A percentile compares a stretch with the other conserved stretches of the same genome.
phyloP scores from a whole-genome alignment of 2,329 filamentous ascomycete species.

The Rhynchosporium graminicola region DNA sequence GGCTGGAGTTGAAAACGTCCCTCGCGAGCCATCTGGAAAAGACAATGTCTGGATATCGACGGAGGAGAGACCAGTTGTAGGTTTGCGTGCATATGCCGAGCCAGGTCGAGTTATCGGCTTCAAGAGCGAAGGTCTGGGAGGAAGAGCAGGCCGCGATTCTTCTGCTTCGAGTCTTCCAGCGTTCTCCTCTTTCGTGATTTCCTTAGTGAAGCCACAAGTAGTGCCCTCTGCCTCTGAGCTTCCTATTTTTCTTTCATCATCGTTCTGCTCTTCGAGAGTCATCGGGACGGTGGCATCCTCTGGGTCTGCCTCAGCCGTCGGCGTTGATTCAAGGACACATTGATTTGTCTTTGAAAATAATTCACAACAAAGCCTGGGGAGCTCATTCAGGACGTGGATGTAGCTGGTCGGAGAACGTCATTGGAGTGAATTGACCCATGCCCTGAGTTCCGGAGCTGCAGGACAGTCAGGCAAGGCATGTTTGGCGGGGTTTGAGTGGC shows the following conservation, averaged over 20 bases:
- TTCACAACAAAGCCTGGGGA: constrained; percentile 15
- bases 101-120: constrained; percentile 30
- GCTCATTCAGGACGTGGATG: constrained; percentile 21
- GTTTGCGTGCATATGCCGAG: constrained; percentile 54
- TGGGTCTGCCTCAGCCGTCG: constrained; percentile 26
- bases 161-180: constrained; percentile 35
- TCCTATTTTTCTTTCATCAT: constrained; percentile 19
- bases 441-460: constrained; percentile 8
- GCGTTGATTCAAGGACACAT: constrained; percentile 23
- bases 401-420: constrained; percentile 12
- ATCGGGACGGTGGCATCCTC: constrained; percentile 34
- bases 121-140: constrained; percentile 46
- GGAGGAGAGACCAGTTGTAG: constrained; percentile 83
- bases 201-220: background rate
- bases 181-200: constrained; percentile 6
- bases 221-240: background rate
- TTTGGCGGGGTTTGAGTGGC: constrained; percentile 1
- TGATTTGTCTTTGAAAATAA: constrained; percentile 28
- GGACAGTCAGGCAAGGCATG: background rate
- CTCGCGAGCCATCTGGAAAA: constrained; percentile 68
- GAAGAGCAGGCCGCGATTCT: constrained; percentile 47
- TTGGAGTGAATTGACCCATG: background rate
- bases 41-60: constrained; percentile 78
- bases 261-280: constrained; percentile 28
- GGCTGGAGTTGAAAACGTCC: constrained; percentile 56